These are phyloP conservation scores for Coleophoma eucalyptorum DNA, from an alignment of 2,329 filamentous ascomycete genomes.

Conservation along the genomic window DNA sequence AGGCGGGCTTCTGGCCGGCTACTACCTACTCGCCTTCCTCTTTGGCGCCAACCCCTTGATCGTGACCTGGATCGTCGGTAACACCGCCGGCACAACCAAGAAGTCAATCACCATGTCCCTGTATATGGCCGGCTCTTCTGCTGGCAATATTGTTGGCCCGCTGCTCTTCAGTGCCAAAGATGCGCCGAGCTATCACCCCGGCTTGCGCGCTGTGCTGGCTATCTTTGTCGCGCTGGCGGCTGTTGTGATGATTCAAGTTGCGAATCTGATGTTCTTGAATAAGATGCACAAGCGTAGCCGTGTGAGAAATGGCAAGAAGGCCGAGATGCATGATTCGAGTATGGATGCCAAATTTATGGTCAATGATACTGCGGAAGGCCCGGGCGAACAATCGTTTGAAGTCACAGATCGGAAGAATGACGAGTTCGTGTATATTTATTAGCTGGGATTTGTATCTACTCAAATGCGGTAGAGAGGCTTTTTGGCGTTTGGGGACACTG, in stretches of 20 bases:
- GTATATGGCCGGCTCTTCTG: slow-evolving; percentile 58
- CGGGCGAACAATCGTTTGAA: slow-evolving; percentile 53
- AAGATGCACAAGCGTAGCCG: slow-evolving; percentile 49
- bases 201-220: slow-evolving; percentile 50
- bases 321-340: slow-evolving; percentile 53
- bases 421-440: slow-evolving; percentile 64
- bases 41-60: slow-evolving; percentile 64
- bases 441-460: neutral
- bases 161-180: slow-evolving; percentile 56
- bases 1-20: slow-evolving; percentile 50
- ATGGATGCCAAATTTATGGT: slow-evolving; percentile 51
- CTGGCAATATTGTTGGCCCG: slow-evolving; percentile 65
- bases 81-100: slow-evolving; percentile 66
- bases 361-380: slow-evolving; percentile 24
- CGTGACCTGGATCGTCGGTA: slow-evolving; percentile 65
- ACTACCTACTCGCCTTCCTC: slow-evolving; percentile 64
- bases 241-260: slow-evolving; percentile 49
- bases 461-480: too few relatives aligned
- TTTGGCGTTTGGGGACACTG: too few relatives aligned
- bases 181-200: slow-evolving; percentile 54
- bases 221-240: slow-evolving; percentile 50
- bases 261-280: slow-evolving; percentile 52
- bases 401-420: slow-evolving; percentile 64
- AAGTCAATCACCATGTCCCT: slow-evolving; percentile 61
- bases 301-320: slow-evolving; percentile 56